Conservation (phyloP, 2,329 filamentous ascomycete genomes). For the Aspergillus ochraceus region DNA sequence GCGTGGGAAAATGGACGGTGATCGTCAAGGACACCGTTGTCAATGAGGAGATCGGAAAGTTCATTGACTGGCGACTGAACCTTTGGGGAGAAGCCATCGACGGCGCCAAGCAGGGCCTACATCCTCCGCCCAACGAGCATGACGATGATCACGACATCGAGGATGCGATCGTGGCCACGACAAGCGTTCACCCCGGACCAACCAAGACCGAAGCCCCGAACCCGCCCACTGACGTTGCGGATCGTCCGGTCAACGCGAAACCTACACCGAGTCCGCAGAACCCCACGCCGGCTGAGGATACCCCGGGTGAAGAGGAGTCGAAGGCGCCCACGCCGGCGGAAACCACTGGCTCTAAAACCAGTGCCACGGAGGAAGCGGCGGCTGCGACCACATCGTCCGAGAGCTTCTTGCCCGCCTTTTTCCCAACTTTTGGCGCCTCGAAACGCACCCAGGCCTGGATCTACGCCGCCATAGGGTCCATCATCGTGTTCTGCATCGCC, state of each 20-base stretch:
- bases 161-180: conserved; percentile 63
- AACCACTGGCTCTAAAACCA: conserved; percentile 30
- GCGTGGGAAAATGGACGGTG: conserved; percentile 86
- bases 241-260: conserved; percentile 65
- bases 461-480: conserved; percentile 80
- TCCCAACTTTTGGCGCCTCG: conserved; percentile 86
- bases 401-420: conserved; percentile 75
- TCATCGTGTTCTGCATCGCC: conserved; percentile 76
- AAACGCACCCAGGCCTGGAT: conserved; percentile 92
- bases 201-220: conserved; percentile 47
- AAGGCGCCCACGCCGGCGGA: conserved; percentile 22
- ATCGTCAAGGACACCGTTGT: conserved; percentile 80
- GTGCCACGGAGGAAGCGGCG: conserved; percentile 30
- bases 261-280: conserved; percentile 40
- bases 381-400: conserved; percentile 41
- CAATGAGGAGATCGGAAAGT: conserved; percentile 75
- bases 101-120: conserved; percentile 65
- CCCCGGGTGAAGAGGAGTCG: conserved; percentile 23
- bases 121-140: conserved; percentile 78
- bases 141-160: conserved; percentile 81
- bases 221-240: conserved; percentile 62
- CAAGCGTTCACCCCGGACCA: conserved; percentile 53
- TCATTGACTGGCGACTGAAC: conserved; percentile 89
- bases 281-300: conserved; percentile 14
- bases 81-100: conserved; percentile 91